These are phyloP conservation scores for Scheffersomyces lignicola DNA, from an alignment of 1,139 yeast species.

Conservation along the genomic window DNA sequence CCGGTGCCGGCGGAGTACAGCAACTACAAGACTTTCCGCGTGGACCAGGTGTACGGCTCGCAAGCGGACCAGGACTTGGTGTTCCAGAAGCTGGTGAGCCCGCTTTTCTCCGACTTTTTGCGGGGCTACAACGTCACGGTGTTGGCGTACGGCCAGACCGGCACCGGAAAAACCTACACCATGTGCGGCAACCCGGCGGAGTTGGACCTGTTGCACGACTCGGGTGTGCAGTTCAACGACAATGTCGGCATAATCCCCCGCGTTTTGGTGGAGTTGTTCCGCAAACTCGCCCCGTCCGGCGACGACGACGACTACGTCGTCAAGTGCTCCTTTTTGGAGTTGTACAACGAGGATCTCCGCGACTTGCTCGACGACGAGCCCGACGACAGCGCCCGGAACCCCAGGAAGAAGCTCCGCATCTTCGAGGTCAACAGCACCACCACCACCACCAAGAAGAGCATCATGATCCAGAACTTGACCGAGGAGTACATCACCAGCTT, in stretches of 20 bases:
- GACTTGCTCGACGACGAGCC: conserved; percentile 55
- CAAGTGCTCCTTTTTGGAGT: conserved; percentile 70
- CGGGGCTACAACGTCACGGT: conserved; percentile 77
- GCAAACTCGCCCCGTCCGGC: conserved; percentile 27
- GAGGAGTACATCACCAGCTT: conserved; percentile 56
- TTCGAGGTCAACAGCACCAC: neutral
- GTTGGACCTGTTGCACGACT: conserved; percentile 1
- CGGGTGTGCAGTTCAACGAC: conserved; percentile 11
- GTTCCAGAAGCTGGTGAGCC: conserved; percentile 63
- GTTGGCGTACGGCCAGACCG: conserved; percentile 88
- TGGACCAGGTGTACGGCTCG: conserved; percentile 75
- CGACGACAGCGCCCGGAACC: neutral
- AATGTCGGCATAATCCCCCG: conserved; percentile 65
- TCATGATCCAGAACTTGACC: conserved; percentile 53
- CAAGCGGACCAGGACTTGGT: conserved; percentile 61
- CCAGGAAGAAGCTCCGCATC: conserved; percentile 14
- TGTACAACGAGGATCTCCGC: conserved; percentile 70
- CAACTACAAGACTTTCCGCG: conserved; percentile 53
- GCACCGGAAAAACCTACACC: conserved; percentile 85
- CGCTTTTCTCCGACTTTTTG: conserved; percentile 62
- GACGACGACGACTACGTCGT: conserved; percentile 60
- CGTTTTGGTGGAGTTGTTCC: conserved; percentile 55
- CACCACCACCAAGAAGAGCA: conserved; percentile 11
- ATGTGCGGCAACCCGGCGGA: conserved; percentile 63
- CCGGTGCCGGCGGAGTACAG: conserved; percentile 8